These are phyloP conservation scores for Peronospora belbahrii DNA, from an alignment of 352 stramenopile species.

Conservation along the genomic window DNA sequence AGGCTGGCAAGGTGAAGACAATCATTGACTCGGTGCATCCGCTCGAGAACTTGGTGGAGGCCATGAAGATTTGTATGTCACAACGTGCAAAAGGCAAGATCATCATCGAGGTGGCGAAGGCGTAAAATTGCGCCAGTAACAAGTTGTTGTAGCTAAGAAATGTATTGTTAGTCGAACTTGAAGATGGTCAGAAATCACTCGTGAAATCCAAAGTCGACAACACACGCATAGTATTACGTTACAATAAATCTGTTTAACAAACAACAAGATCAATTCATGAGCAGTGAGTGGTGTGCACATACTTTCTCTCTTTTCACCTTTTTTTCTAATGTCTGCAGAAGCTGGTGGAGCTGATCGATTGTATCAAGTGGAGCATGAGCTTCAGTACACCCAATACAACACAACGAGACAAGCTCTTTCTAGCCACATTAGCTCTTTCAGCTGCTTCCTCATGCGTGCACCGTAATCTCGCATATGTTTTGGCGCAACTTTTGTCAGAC, in stretches of 20 bases:
- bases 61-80: constrained; percentile 42
- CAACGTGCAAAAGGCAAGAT: constrained; percentile 58
- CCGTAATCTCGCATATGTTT: no score
- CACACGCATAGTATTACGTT: no score
- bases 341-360: no score
- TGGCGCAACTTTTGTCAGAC: no score
- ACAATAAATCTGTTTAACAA: not conserved
- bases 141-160: not conserved
- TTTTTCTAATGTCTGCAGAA: not conserved
- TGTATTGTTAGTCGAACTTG: not conserved
- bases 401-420: no score
- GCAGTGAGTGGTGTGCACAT: not conserved
- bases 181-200: not conserved
- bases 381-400: no score
- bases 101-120: constrained; percentile 39
- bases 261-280: not conserved
- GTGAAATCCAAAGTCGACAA: no score
- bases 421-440: no score
- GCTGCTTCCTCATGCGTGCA: no score
- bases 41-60: constrained; percentile 45
- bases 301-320: not conserved
- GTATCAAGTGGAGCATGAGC: no score
- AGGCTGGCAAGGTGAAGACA: constrained; percentile 28
- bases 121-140: constrained; percentile 3
- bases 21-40: constrained; percentile 40